Conservation (phyloP, 2,329 filamentous ascomycete genomes). For the Aspergillus sp. region DNA sequence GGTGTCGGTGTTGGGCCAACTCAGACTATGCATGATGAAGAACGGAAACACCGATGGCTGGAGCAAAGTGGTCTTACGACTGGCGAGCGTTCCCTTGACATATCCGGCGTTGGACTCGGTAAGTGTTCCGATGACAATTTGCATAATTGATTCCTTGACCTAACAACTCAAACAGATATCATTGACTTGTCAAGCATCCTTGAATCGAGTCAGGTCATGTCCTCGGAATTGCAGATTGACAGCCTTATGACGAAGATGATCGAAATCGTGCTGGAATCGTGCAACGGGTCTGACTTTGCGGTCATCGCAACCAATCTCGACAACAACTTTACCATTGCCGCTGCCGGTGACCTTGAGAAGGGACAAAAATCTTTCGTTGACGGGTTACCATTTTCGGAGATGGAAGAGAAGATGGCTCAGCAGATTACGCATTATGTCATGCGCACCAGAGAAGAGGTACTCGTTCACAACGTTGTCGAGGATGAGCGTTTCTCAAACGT, state of each 20-base stretch:
- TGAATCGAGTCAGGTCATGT: slow-evolving; percentile 67
- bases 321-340: slow-evolving; percentile 63
- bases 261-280: slow-evolving; percentile 67
- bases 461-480: slow-evolving; percentile 66
- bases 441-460: slow-evolving; percentile 66
- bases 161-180: slow-evolving; percentile 60
- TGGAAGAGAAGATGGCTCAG: slow-evolving; percentile 62
- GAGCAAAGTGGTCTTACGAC: slow-evolving; percentile 46
- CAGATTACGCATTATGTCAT: slow-evolving; percentile 67
- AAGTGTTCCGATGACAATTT: slow-evolving; percentile 14
- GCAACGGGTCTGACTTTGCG: slow-evolving; percentile 63
- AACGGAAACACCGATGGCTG: slow-evolving; percentile 48
- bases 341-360: slow-evolving; percentile 61
- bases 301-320: slow-evolving; percentile 66
- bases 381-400: slow-evolving; percentile 61
- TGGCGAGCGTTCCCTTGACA: slow-evolving; percentile 46
- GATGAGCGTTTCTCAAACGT: slow-evolving; percentile 69
- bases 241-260: slow-evolving; percentile 67
- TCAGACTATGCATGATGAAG: slow-evolving; percentile 43
- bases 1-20: slow-evolving; percentile 25
- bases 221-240: slow-evolving; percentile 67
- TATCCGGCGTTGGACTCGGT: slow-evolving; percentile 47
- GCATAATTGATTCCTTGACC: slow-evolving; percentile 5
- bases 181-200: slow-evolving; percentile 68
- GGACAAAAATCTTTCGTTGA: slow-evolving; percentile 59